Evolutionary conservation across 768 basidiomycete genomes (phyloP), one percentile per base, ranked within the genome.

Genomic region (Leccinum longicurvipes): DNA sequence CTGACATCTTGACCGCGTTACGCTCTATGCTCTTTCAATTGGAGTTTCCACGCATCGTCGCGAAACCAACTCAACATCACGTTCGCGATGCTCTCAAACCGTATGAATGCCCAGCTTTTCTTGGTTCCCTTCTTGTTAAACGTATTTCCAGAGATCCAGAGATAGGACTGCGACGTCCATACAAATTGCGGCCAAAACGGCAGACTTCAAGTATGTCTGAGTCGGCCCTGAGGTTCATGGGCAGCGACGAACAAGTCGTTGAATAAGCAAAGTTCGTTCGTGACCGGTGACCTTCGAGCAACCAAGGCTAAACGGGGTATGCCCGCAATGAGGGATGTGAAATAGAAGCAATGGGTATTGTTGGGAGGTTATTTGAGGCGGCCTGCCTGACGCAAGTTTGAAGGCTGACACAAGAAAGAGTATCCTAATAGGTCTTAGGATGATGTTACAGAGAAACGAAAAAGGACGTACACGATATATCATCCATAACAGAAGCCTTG

Each of bases 341-440:
- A 84, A 69, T 98, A 97, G 73, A 96, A 99, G 74, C 97, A 97
- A 0, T 93, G 91, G 6, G 96, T 93, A 73, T 98, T 98, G 71
- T 98, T 99, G 72, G 98, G 97, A 53, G 95, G 87, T 64, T 98
- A 94, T 72, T 99, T 96, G 23, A 91, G 84, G 19, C 96, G 84
- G 60, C 87, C 83, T 9, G 92, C 74, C 63, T 98, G 27, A 28
- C 1, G 28, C 9, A 3, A 29, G 28, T 29, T 10, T 9, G 28
- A 29, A 29, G 11, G 1, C 11, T 10, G n/a, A n/a, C 11, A 29
- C 28, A 29, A 11, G 28, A 29, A 29, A 29, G 28, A 29, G 9
- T 29, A 29, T 29, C 28, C 28, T 10, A 29, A 29, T 29, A 29
- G 28, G 9, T 8, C 28, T n/a, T n/a, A n/a, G 28, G 28, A 10